A percentile compares a stretch with the other conserved stretches of the same genome.
These are phyloP conservation scores for Eucalyptus decipiens DNA, from an alignment of 345 rosid species.

Conservation along the genomic window DNA sequence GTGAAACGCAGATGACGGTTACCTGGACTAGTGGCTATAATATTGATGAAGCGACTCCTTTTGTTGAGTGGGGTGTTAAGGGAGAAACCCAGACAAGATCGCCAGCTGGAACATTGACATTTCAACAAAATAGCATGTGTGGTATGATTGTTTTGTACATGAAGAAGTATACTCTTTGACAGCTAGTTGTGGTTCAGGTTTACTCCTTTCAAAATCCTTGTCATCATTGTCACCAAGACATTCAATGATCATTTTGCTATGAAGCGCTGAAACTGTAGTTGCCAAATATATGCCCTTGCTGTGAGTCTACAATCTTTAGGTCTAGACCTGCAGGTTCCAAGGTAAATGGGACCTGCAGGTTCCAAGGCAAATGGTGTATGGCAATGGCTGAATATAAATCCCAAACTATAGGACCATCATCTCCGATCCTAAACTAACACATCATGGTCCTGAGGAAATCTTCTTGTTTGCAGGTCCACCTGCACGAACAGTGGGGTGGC, in stretches of 20 bases:
- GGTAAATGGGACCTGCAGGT: neutral
- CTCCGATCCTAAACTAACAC: neutral
- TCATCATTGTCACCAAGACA: neutral
- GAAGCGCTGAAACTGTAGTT: neutral
- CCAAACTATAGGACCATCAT: neutral
- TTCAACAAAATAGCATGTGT: slow-evolving; percentile 67
- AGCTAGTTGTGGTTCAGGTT: neutral
- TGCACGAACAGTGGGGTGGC: slow-evolving; percentile 36
- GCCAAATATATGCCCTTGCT: neutral
- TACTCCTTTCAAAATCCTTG: neutral
- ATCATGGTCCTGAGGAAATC: neutral
- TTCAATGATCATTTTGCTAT: neutral
- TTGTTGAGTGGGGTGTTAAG: slow-evolving; percentile 60
- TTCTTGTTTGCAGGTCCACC: slow-evolving; percentile 19
- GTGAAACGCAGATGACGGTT: slow-evolving; percentile 53
- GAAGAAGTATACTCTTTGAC: neutral
- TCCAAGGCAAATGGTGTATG: neutral
- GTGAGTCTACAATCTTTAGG: neutral
- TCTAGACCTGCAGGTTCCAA: neutral
- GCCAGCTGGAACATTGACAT: slow-evolving; percentile 81
- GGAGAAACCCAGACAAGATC: slow-evolving; percentile 25
- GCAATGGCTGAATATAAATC: neutral
- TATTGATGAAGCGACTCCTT: slow-evolving; percentile 60
- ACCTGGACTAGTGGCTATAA: slow-evolving; percentile 97
- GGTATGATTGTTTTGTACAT: slow-evolving; percentile 29